phyloP scores from a whole-genome alignment of 306 rosid species.

The Luffa aegyptiaca region DNA sequence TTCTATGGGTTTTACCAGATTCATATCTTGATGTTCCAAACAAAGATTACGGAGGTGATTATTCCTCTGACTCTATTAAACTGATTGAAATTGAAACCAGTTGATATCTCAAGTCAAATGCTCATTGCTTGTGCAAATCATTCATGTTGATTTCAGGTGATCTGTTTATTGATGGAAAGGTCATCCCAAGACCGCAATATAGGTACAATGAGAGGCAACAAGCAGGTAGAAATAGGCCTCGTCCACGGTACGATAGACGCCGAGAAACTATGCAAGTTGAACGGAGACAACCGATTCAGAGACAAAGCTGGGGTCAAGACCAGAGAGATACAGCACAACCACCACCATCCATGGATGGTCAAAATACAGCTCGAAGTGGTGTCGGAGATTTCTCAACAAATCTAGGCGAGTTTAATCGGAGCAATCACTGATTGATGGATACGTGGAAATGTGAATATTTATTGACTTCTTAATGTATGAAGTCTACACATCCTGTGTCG shows the following conservation, averaged over 20 bases:
- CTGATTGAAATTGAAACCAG: not conserved
- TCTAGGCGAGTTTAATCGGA: slow-evolving; percentile 8
- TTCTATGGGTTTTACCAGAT: slow-evolving; percentile 94
- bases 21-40: slow-evolving; percentile 84
- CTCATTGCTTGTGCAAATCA: not conserved
- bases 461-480: not conserved
- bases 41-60: slow-evolving; percentile 89
- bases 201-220: slow-evolving; percentile 53
- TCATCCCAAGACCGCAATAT: slow-evolving; percentile 79
- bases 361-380: slow-evolving; percentile 18
- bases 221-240: slow-evolving; percentile 44
- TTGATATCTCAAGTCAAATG: not conserved
- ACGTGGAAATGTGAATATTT: not conserved
- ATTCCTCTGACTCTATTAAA: not conserved
- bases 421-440: slow-evolving; percentile 8
- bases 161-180: slow-evolving; percentile 72
- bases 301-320: slow-evolving; percentile 34
- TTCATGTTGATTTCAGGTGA: slow-evolving; percentile 44
- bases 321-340: slow-evolving; percentile 33
- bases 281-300: slow-evolving; percentile 37
- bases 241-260: slow-evolving; percentile 66
- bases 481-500: not conserved
- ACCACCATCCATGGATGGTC: slow-evolving; percentile 21
- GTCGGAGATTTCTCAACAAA: not conserved
- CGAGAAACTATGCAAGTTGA: slow-evolving; percentile 61